A percentile compares a stretch with the other conserved stretches of the same genome.
phyloP scores from a whole-genome alignment of 169 alveolate genomes.

The Miamiensis avidus region DNA sequence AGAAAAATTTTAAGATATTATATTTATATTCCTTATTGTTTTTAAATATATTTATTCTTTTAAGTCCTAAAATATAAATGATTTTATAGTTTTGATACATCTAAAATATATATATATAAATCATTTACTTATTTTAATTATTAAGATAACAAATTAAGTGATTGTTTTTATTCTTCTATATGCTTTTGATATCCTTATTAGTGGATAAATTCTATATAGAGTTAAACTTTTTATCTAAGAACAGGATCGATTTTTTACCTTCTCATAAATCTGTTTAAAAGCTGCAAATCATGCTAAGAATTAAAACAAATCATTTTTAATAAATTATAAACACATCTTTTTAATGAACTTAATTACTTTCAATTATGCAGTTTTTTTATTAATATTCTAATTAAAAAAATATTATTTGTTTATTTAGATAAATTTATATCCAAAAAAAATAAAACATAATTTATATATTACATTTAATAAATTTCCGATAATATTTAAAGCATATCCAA shows the following conservation, averaged over 20 bases:
- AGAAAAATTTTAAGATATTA: neutral
- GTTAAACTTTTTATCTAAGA: neutral
- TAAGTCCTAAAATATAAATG: neutral
- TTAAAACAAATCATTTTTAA: too few relatives aligned
- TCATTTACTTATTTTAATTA: neutral
- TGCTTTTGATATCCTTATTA: neutral
- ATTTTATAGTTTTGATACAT: neutral
- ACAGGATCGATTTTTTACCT: neutral
- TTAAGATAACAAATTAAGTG: neutral
- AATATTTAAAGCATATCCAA: neutral
- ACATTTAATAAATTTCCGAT: neutral
- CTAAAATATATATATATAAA: too few relatives aligned
- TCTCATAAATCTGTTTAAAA: neutral
- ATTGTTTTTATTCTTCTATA: neutral
- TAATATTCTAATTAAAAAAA: too few relatives aligned
- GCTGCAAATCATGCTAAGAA: neutral
- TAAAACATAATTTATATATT: too few relatives aligned
- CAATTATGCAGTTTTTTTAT: neutral
- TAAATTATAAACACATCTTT: neutral
- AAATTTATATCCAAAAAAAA: neutral
- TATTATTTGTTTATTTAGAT: too few relatives aligned
- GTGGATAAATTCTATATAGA: neutral
- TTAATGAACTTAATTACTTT: neutral
- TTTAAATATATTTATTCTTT: too few relatives aligned
- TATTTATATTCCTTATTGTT: neutral